A percentile compares a stretch with the other conserved stretches of the same genome.
Conservation (phyloP, 2,329 filamentous ascomycete genomes). For the Fusarium bactridioides region DNA sequence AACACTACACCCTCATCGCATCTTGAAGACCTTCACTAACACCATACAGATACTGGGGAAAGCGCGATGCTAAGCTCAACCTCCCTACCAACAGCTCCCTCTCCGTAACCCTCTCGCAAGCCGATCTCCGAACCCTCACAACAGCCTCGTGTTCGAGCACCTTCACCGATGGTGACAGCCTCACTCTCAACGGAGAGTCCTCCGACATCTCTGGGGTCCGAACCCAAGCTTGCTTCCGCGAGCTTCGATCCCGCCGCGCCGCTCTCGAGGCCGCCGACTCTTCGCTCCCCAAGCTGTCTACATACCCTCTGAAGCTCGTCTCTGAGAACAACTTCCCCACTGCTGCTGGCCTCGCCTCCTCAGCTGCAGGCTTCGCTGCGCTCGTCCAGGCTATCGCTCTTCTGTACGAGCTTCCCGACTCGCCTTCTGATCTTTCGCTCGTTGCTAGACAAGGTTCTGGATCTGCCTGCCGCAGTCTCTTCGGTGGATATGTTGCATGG, state of each 20-base stretch:
- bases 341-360: slow-evolving; percentile 84
- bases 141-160: slow-evolving; percentile 87
- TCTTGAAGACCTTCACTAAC: not conserved
- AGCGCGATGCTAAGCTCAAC: slow-evolving; percentile 92
- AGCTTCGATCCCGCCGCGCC: slow-evolving; percentile 79
- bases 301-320: slow-evolving; percentile 81
- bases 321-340: slow-evolving; percentile 99
- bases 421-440: slow-evolving; percentile 82
- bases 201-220: slow-evolving; percentile 89
- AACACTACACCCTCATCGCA: slow-evolving; percentile 30
- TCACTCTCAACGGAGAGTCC: slow-evolving; percentile 82
- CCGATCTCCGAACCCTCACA: slow-evolving; percentile 92
- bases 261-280: slow-evolving; percentile 76
- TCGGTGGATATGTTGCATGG: slow-evolving; percentile 97
- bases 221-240: slow-evolving; percentile 93
- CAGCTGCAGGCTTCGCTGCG: slow-evolving; percentile 74
- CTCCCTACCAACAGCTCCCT: slow-evolving; percentile 98
- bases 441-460: slow-evolving; percentile 95
- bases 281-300: slow-evolving; percentile 82
- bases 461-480: slow-evolving; percentile 90
- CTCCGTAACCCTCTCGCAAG: slow-evolving; percentile 93
- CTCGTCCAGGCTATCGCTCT: slow-evolving; percentile 87
- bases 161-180: slow-evolving; percentile 72
- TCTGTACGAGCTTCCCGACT: slow-evolving; percentile 84
- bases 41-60: slow-evolving; percentile 81